Base-by-base conservation (phyloP, 192 early-diverging fungal genomes). In the Backusella luteola region DNA sequence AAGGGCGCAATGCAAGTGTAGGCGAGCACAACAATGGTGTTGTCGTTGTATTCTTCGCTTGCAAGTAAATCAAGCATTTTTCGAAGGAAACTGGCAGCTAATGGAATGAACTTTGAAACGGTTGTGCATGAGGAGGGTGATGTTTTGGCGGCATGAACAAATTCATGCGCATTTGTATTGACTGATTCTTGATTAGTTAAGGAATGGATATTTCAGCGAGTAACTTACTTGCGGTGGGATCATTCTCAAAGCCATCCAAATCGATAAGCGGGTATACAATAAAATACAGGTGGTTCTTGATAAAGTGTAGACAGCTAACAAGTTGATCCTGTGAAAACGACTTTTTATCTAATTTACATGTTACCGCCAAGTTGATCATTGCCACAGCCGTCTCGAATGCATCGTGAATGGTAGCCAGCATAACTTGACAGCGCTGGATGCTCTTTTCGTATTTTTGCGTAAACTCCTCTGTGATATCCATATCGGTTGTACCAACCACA, bases 1-100 rank as follows among this genome's bases (percentile, higher is more conserved):
- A 88, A 89, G 19, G 87, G 80, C 1, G 80, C 81, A 36, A 89
- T 78, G 34, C 75, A 78, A 29, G 83, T 84, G 56, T 85, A 89
- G 15, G 81, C 77, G 26, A 87, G 36, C n/a, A 83, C 86, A 29
- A 89, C 80, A 6, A 89, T 56, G 26, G 85, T 75, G 23, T 73
- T 66, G 23, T 89, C 88, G 4, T 87, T 85, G 19, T 86, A 17
- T 5, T 87, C 88, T 26, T 81, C 76, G 44, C 71, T 67, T 21
- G 75, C 73, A 35, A 81, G 29, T 36, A 81, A 38, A 11, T 29
- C 26, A 17, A 44, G 39, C 0, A 52, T 34, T 56, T 46, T 29
- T 52, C 59, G 73, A 34, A 79, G 41, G n/a, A 79, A 75, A 0
- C 53, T 68, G n/a, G 44, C 69, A 19, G 75, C 69, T 19, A 74